A percentile compares a stretch with the other conserved stretches of the same genome.
Evolutionary conservation across 441 rosid species (phyloP).

Genomic region (Pelargonium myrrhifolium): DNA sequence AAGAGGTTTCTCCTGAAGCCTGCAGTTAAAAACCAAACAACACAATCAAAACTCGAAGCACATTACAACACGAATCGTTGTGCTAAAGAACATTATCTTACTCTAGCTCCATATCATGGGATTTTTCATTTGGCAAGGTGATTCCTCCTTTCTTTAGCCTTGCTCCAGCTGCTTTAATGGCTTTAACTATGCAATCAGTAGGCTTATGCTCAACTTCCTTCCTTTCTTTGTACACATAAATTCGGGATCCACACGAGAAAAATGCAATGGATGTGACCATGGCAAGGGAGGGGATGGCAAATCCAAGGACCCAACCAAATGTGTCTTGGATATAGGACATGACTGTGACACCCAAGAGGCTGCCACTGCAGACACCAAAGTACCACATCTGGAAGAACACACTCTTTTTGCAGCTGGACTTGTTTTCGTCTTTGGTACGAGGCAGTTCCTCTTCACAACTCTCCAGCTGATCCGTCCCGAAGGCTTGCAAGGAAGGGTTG

Average conservation of each 20-base stretch:
- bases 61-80: not conserved
- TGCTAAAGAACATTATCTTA: conserved; percentile 28
- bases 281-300: conserved; percentile 65
- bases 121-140: conserved; percentile 32
- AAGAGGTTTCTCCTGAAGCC: conserved; percentile 79
- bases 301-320: conserved; percentile 85
- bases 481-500: conserved; percentile 86
- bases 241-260: conserved; percentile 46
- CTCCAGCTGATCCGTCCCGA: conserved; percentile 79
- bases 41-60: conserved; percentile 11
- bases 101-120: conserved; percentile 59
- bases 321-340: conserved; percentile 90
- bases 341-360: conserved; percentile 74
- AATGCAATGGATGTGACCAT: conserved; percentile 44
- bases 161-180: conserved; percentile 32
- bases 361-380: conserved; percentile 75
- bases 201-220: conserved; percentile 18
- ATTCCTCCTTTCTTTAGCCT: conserved; percentile 27
- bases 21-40: conserved; percentile 18
- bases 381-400: conserved; percentile 85
- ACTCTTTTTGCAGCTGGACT: conserved; percentile 39
- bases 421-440: conserved; percentile 31
- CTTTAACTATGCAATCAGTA: conserved; percentile 20
- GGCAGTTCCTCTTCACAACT: conserved; percentile 44
- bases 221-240: conserved; percentile 37